Percentiles rank a stretch among this genome's conserved stretches.
Conservation (phyloP, 2,329 filamentous ascomycete genomes). For the Parastagonospora avenae region DNA sequence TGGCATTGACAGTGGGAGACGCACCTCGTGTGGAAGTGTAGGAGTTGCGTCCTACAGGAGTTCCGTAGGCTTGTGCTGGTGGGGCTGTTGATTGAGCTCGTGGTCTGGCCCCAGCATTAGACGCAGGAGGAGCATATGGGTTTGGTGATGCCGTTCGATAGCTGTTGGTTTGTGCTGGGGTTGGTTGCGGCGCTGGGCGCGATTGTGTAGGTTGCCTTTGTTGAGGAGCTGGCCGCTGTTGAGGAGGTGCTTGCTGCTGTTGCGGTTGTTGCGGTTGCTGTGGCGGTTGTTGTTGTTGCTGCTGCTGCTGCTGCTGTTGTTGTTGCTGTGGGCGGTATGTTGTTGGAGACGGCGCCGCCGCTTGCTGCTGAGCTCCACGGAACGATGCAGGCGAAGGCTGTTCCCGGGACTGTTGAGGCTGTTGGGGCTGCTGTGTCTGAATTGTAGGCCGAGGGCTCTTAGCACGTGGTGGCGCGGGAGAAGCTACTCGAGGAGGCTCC, state of each 20-base stretch:
- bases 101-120: conserved; percentile 35
- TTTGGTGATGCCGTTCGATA: conserved; percentile 60
- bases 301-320: conserved; percentile 12
- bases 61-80: conserved; percentile 39
- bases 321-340: conserved; percentile 14
- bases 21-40: conserved; percentile 46
- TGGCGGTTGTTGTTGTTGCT: conserved; percentile 15
- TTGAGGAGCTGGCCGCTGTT: conserved; percentile 33
- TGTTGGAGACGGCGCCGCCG: conserved; percentile 6
- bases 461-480: conserved; percentile 69
- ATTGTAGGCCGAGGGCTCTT: conserved; percentile 63
- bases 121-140: conserved; percentile 56
- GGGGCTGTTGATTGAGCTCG: conserved; percentile 48
- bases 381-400: conserved; percentile 18
- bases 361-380: conserved; percentile 13
- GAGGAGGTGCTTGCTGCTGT: conserved; percentile 46
- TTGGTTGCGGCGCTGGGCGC: background rate
- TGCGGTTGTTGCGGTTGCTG: conserved; percentile 51
- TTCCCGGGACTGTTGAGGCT: conserved; percentile 11
- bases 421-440: conserved; percentile 33
- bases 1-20: conserved; percentile 45
- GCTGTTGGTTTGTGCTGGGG: conserved; percentile 9
- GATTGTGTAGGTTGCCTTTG: conserved; percentile 11
- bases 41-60: conserved; percentile 37
- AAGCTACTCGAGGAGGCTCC: conserved; percentile 59